These are phyloP conservation scores for Pythium graminicola DNA, from an alignment of 352 stramenopile species.

Conservation along the genomic window DNA sequence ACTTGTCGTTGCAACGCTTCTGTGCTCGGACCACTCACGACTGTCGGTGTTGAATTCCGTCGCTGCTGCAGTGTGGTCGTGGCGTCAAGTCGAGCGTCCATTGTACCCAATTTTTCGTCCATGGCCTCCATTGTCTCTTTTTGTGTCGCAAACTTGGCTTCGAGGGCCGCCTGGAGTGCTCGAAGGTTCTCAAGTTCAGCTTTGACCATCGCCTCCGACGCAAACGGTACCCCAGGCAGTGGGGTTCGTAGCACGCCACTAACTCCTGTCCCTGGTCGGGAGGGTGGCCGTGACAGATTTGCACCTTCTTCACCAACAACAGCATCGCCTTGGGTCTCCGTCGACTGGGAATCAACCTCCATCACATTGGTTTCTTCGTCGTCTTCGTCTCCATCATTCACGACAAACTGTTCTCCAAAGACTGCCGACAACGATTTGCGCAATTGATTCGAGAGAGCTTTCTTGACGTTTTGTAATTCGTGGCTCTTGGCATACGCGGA, in stretches of 20 bases:
- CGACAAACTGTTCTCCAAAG: conserved; percentile 30
- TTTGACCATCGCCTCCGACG: conserved; percentile 35
- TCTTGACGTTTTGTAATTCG: conserved; percentile 41
- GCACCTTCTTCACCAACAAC: background rate
- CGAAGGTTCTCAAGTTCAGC: conserved; percentile 37
- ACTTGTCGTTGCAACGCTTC: conserved; percentile 41
- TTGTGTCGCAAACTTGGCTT: conserved; percentile 29
- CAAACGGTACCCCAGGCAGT: conserved; percentile 31
- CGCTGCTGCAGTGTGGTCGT: conserved; percentile 12
- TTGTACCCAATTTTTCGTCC: conserved; percentile 24
- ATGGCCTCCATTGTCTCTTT: conserved; percentile 35
- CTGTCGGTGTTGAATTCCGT: background rate
- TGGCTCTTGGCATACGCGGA: conserved; percentile 33
- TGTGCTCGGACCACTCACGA: background rate
- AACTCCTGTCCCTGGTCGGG: conserved; percentile 15
- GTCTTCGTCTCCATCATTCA: conserved; percentile 24
- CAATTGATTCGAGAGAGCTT: conserved; percentile 39
- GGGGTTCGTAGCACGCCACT: conserved; percentile 22
- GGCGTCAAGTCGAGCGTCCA: conserved; percentile 24
- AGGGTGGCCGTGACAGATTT: conserved; percentile 6
- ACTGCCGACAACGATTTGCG: conserved; percentile 36
- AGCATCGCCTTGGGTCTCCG: background rate
- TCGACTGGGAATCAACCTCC: too few species aligned
- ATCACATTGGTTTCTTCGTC: conserved; percentile 1
- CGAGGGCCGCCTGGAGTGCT: conserved; percentile 32